A percentile compares a stretch with the other conserved stretches of the same genome.
These are phyloP conservation scores for Syncephalastrum monosporum DNA, from an alignment of 371 early-diverging fungal species.

Conservation along the genomic window DNA sequence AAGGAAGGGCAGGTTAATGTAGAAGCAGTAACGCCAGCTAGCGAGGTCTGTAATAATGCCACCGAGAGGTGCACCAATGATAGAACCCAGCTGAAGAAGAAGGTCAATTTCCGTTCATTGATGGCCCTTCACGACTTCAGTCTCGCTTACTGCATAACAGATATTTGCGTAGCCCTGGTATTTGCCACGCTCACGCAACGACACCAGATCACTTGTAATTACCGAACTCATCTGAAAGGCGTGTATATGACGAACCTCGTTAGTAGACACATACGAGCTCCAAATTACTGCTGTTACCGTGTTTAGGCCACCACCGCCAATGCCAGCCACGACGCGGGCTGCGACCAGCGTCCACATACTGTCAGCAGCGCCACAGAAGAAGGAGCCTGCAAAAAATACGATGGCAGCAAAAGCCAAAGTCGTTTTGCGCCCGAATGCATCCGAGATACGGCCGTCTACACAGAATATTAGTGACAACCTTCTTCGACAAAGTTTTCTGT, in stretches of 20 bases:
- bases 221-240: conserved; percentile 25
- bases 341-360: conserved; percentile 68
- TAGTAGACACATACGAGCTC: background rate
- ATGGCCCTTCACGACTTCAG: no score
- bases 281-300: conserved; percentile 14
- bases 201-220: conserved; percentile 42
- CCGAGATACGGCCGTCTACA: conserved; percentile 55
- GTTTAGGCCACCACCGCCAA: conserved; percentile 73
- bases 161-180: conserved; percentile 48
- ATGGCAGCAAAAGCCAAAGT: conserved; percentile 53
- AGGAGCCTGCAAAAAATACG: conserved; percentile 57
- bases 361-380: conserved; percentile 56
- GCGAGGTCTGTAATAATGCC: conserved; percentile 52
- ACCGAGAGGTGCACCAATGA: conserved; percentile 43
- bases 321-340: conserved; percentile 72
- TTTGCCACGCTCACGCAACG: conserved; percentile 48
- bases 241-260: background rate
- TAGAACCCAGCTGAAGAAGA: conserved; percentile 21
- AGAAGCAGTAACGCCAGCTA: conserved; percentile 77
- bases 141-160: conserved; percentile 31
- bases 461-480: conserved; percentile 1
- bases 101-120: no score
- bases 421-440: conserved; percentile 68
- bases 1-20: conserved; percentile 73
- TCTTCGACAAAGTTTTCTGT: background rate